These are phyloP conservation scores for Gliomastix tumulicola DNA, from an alignment of 2,329 filamentous ascomycete species.

Conservation along the genomic window DNA sequence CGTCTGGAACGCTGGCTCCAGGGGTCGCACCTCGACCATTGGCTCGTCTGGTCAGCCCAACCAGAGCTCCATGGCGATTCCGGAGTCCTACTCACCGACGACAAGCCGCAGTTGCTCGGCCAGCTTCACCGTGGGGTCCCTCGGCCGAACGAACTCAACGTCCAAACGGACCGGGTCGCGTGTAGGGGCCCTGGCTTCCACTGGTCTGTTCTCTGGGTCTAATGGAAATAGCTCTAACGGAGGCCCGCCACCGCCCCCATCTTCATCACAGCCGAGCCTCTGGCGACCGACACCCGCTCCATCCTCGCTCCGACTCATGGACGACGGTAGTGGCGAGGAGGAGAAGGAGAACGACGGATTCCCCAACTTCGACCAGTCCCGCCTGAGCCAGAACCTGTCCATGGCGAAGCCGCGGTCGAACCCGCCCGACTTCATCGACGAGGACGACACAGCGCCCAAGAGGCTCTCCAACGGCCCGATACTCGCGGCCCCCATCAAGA, in stretches of 20 bases:
- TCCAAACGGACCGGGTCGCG: slow-evolving; percentile 9
- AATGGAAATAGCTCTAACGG: neutral
- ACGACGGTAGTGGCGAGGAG: slow-evolving; percentile 26
- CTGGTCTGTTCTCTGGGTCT: slow-evolving; percentile 2
- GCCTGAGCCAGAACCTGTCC: slow-evolving; percentile 10
- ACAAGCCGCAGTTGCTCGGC: slow-evolving; percentile 36
- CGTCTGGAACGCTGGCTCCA: slow-evolving; percentile 13
- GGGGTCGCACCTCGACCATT: slow-evolving; percentile 26
- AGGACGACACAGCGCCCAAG: neutral
- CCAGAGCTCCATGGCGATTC: slow-evolving; percentile 21
- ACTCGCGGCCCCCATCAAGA: slow-evolving; percentile 26
- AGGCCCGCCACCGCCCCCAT: slow-evolving; percentile 4
- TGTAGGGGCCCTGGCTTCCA: slow-evolving; percentile 3
- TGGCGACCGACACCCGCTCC: slow-evolving; percentile 25
- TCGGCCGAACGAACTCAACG: slow-evolving; percentile 18
- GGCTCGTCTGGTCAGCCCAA: slow-evolving; percentile 1
- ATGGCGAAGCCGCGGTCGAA: neutral
- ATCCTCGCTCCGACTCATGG: slow-evolving; percentile 34
- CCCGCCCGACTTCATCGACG: neutral
- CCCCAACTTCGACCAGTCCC: slow-evolving; percentile 41
- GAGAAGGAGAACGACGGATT: slow-evolving; percentile 45
- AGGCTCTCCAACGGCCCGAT: slow-evolving; percentile 12
- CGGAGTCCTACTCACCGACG: slow-evolving; percentile 23
- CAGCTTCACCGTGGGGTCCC: slow-evolving; percentile 23
- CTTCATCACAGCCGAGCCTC: slow-evolving; percentile 9